A percentile compares a stretch with the other conserved stretches of the same genome.
Conservation (phyloP, 495 filamentous ascomycete genomes). For the Geopyxis carbonaria region DNA sequence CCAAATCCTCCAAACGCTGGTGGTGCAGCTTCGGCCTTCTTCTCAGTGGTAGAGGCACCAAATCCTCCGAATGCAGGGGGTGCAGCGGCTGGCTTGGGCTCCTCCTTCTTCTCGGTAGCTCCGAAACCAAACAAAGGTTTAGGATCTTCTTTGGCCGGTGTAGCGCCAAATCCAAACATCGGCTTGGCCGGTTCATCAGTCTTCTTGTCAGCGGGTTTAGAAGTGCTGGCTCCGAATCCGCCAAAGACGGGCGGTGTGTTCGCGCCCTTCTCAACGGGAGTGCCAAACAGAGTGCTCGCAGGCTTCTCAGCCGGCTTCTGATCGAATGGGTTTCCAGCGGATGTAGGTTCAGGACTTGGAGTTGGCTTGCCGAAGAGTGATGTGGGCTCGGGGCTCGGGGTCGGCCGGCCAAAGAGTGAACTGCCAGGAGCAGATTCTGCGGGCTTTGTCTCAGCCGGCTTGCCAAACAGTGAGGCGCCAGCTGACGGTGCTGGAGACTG, state of each 20-base stretch:
- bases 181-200: constrained; percentile 1
- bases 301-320: too few species aligned
- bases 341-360: constrained; percentile 4
- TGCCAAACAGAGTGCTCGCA: too few species aligned
- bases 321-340: too few species aligned
- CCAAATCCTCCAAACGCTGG: constrained; percentile 13
- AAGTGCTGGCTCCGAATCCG: constrained; percentile 1
- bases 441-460: constrained; percentile 4
- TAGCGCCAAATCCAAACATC: background rate
- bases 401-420: background rate
- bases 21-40: background rate
- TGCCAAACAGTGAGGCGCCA: constrained; percentile 9
- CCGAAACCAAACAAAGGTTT: constrained; percentile 2
- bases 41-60: constrained; percentile 1
- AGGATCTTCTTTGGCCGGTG: constrained; percentile 2
- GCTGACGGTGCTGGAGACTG: constrained; percentile 1
- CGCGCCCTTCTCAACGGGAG: too few species aligned
- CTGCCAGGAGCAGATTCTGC: constrained; percentile 1
- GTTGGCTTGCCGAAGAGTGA: constrained; percentile 12
- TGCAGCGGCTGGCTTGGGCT: constrained; percentile 11
- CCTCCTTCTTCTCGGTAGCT: constrained; percentile 11
- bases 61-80: background rate
- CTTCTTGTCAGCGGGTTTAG: background rate
- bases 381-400: background rate
- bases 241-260: background rate